phyloP scores from a whole-genome alignment of 768 basidiomycete genomes.

The Tephrocybe rancida region DNA sequence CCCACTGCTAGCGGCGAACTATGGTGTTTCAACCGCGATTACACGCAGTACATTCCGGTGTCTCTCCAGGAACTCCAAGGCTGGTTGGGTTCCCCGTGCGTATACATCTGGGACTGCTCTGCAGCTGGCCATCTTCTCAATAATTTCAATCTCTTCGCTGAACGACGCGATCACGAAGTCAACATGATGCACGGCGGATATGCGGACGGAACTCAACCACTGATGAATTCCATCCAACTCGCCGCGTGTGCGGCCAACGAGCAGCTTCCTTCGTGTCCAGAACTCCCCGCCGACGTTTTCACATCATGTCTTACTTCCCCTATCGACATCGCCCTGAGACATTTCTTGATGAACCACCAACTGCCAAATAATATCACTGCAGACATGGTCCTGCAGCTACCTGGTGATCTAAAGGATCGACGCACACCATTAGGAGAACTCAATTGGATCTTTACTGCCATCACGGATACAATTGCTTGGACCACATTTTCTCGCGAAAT shows the following conservation, averaged over 20 bases:
- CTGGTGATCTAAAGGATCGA: constrained; percentile 95
- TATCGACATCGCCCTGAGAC: constrained; percentile 95
- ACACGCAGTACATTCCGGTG: constrained; percentile 98
- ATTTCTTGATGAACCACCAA: constrained; percentile 89
- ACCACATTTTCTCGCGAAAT: constrained; percentile 92
- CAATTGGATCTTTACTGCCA: constrained; percentile 99
- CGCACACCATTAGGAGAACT: constrained; percentile 96
- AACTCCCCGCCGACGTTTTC: constrained; percentile 96
- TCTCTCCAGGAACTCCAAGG: constrained; percentile 91
- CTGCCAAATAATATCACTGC: constrained; percentile 78
- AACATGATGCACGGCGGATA: constrained; percentile 60
- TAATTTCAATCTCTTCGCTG: constrained; percentile 85
- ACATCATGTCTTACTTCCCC: constrained; percentile 98
- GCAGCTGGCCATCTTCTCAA: constrained; percentile 92
- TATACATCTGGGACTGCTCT: constrained; percentile 99
- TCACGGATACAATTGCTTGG: constrained; percentile 99
- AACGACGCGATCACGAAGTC: constrained; percentile 71
- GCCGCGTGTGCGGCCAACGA: constrained; percentile 94
- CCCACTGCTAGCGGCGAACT: constrained; percentile 95
- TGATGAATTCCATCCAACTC: constrained; percentile 89
- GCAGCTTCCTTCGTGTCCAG: constrained; percentile 91
- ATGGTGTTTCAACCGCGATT: constrained; percentile 97
- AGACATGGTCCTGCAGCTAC: constrained; percentile 93
- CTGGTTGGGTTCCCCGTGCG: constrained; percentile 93
- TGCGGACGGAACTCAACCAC: constrained; percentile 64